A percentile compares a stretch with the other conserved stretches of the same genome.
phyloP scores from a whole-genome alignment of 768 basidiomycete species.

The Amanita muscaria region DNA sequence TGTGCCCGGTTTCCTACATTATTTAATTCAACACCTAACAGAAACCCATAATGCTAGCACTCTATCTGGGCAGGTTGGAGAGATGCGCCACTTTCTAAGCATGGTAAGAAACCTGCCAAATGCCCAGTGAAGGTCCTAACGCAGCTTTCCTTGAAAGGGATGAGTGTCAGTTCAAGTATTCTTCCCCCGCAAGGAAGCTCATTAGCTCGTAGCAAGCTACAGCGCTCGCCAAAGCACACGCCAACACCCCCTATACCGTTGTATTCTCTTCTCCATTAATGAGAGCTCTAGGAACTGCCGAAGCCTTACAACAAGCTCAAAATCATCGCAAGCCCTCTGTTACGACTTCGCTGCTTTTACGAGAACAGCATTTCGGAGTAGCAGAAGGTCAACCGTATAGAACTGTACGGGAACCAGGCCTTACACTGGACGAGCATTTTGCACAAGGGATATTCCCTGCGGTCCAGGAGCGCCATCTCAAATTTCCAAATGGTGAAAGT shows the following conservation, averaged over 20 bases:
- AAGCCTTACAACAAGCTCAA: constrained; percentile 44
- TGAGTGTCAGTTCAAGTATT: constrained; percentile 30
- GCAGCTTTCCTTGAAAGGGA: constrained; percentile 29
- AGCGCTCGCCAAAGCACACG: constrained; percentile 48
- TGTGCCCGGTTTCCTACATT: constrained; percentile 22
- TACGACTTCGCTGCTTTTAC: constrained; percentile 39
- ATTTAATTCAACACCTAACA: no score
- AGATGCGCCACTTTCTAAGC: constrained; percentile 66
- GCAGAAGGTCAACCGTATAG: constrained; percentile 58
- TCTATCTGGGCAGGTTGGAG: constrained; percentile 68
- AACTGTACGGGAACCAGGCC: constrained; percentile 19
- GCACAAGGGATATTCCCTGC: constrained; percentile 46
- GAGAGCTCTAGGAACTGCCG: constrained; percentile 55
- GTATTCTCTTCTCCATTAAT: constrained; percentile 62
- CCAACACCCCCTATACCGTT: constrained; percentile 36
- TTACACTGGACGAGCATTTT: constrained; percentile 40
- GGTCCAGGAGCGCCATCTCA: constrained; percentile 33
- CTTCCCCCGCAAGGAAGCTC: background rate
- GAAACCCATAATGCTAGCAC: constrained; percentile 13
- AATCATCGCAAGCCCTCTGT: constrained; percentile 36
- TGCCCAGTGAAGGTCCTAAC: background rate
- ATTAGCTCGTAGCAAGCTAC: constrained; percentile 43
- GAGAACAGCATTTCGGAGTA: constrained; percentile 63
- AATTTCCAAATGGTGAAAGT: constrained; percentile 69
- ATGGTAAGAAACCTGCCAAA: constrained; percentile 36